A percentile compares a stretch with the other conserved stretches of the same genome.
phyloP scores from a whole-genome alignment of 2,329 filamentous ascomycete species.

The Huntiella omanensis region DNA sequence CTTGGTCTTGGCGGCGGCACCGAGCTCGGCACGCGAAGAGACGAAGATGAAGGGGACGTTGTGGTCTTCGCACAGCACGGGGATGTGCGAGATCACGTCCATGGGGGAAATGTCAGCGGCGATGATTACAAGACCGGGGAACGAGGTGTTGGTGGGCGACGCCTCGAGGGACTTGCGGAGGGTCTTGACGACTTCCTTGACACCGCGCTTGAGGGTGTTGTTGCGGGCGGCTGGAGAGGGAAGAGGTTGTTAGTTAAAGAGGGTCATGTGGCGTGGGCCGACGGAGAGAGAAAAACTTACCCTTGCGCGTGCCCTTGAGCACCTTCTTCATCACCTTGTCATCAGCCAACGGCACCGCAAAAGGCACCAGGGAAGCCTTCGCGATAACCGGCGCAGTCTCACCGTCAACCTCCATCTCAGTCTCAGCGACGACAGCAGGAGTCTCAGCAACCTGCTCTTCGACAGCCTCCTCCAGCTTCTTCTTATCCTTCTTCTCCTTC shows the following conservation, averaged over 20 bases:
- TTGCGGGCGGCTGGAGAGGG: slow-evolving; percentile 60
- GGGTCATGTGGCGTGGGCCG: background rate
- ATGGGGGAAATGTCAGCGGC: slow-evolving; percentile 95
- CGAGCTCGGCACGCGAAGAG: slow-evolving; percentile 77
- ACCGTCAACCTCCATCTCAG: slow-evolving; percentile 18
- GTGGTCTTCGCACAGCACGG: slow-evolving; percentile 95
- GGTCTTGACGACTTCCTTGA: slow-evolving; percentile 97
- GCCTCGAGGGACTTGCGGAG: slow-evolving; percentile 75
- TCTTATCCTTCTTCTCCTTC: slow-evolving; percentile 40
- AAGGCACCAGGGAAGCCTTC: slow-evolving; percentile 51
- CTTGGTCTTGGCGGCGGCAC: slow-evolving; percentile 86
- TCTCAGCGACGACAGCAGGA: slow-evolving; percentile 21
- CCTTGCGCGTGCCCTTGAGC: slow-evolving; percentile 36
- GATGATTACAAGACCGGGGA: slow-evolving; percentile 68
- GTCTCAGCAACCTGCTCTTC: slow-evolving; percentile 39
- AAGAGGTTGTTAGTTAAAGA: slow-evolving; percentile 13
- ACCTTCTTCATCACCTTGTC: slow-evolving; percentile 54
- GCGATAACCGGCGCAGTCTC: slow-evolving; percentile 21
- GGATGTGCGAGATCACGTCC: slow-evolving; percentile 97
- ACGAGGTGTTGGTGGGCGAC: slow-evolving; percentile 41
- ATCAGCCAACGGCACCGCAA: slow-evolving; percentile 63
- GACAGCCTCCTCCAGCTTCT: slow-evolving; percentile 56
- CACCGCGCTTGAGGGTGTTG: slow-evolving; percentile 89
- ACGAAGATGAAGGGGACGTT: slow-evolving; percentile 95
- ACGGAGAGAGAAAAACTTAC: slow-evolving; percentile 20